These are phyloP conservation scores for Cyberlindnera euphorbiae DNA, from an alignment of 805 yeast genomes.

Conservation along the genomic window DNA sequence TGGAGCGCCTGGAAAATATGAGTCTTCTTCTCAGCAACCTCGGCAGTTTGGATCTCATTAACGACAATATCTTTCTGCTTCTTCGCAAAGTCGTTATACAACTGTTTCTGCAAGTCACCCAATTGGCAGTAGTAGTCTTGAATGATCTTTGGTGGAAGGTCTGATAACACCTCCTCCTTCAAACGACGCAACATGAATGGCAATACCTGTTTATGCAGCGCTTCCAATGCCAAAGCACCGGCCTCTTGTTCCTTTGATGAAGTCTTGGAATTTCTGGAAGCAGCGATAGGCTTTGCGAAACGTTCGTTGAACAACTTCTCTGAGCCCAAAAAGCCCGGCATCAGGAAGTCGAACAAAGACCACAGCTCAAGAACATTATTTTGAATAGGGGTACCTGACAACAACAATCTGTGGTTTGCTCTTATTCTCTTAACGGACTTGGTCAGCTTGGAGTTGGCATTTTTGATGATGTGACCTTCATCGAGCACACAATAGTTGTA, in stretches of 20 bases:
- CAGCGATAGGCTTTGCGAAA: conserved; percentile 97
- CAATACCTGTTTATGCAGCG: conserved; percentile 91
- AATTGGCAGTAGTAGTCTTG: conserved; percentile 98
- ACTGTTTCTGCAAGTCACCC: conserved; percentile 80
- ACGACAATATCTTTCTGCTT: conserved; percentile 74
- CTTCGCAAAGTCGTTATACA: conserved; percentile 84
- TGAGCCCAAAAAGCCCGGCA: conserved; percentile 98
- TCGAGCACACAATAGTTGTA: conserved; percentile 94
- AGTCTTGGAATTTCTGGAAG: conserved; percentile 83
- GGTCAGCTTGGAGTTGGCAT: conserved; percentile 81
- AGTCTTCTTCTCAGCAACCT: conserved; percentile 57
- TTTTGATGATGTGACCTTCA: conserved; percentile 97
- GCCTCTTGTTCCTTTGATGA: conserved; percentile 93
- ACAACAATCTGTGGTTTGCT: conserved; percentile 85
- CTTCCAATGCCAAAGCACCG: conserved; percentile 93
- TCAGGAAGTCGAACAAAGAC: conserved; percentile 94
- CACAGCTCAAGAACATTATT: conserved; percentile 94
- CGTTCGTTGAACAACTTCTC: conserved; percentile 91
- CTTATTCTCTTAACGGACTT: conserved; percentile 77
- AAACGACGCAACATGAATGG: conserved; percentile 95
- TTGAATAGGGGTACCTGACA: conserved; percentile 98
- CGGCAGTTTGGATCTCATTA: conserved; percentile 50
- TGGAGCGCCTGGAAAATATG: conserved; percentile 97
- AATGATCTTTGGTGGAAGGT: conserved; percentile 95
- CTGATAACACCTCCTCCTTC: conserved; percentile 93